These are phyloP conservation scores for Nemania sp. DNA, from an alignment of 2,329 filamentous ascomycete species.

Conservation along the genomic window DNA sequence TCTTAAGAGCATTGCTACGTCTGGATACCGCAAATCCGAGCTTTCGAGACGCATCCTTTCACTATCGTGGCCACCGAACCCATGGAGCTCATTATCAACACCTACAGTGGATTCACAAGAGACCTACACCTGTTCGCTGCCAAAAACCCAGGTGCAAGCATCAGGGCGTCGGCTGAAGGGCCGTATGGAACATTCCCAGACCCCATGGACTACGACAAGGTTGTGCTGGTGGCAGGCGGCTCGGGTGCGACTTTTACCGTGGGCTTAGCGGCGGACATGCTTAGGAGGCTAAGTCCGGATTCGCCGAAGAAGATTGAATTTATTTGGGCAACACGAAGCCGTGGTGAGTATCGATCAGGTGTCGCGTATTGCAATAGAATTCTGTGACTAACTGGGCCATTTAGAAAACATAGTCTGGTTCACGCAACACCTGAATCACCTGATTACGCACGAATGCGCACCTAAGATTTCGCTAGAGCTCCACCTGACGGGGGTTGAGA, in stretches of 20 bases:
- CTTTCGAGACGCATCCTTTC: constrained; percentile 66
- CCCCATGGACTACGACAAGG: constrained; percentile 56
- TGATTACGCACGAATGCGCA: constrained; percentile 46
- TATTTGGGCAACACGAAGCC: constrained; percentile 53
- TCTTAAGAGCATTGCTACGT: constrained; percentile 60
- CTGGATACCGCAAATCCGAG: constrained; percentile 63
- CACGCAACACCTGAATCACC: constrained; percentile 45
- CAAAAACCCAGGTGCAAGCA: constrained; percentile 51
- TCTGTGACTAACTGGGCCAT: constrained; percentile 20
- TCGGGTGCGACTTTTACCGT: constrained; percentile 65
- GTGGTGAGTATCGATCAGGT: constrained; percentile 44
- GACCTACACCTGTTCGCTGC: constrained; percentile 57
- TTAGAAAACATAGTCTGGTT: constrained; percentile 46
- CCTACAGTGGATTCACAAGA: constrained; percentile 63
- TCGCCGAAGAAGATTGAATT: constrained; percentile 49
- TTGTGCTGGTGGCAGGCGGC: constrained; percentile 64
- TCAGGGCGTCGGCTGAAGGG: constrained; percentile 61
- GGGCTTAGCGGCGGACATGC: constrained; percentile 52
- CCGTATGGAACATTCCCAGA: constrained; percentile 62
- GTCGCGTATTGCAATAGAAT: neutral
- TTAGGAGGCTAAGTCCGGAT: constrained; percentile 47
- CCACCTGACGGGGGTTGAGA: constrained; percentile 42
- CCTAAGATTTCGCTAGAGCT: constrained; percentile 46
- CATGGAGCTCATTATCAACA: constrained; percentile 62
- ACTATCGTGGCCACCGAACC: constrained; percentile 59